Evolutionary conservation across 148 eudicot genomes (phyloP).

Genomic region (Selenicereus undatus): DNA sequence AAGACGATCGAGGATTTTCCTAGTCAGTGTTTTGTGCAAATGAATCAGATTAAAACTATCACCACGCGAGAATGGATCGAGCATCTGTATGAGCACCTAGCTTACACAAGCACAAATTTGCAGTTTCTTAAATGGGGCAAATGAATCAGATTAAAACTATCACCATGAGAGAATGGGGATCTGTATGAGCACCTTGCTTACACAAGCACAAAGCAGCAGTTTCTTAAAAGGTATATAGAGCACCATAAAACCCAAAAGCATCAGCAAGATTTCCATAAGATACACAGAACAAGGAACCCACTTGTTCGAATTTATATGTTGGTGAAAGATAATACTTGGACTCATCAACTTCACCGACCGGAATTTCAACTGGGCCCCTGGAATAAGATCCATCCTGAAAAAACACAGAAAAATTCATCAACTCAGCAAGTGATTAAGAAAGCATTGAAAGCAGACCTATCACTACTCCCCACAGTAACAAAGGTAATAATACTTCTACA

Average conservation of each 20-base stretch:
- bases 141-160: not conserved
- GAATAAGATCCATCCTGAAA: slow-evolving; percentile 97
- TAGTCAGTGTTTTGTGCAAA: not conserved
- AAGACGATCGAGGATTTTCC: not conserved
- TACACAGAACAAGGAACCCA: slow-evolving; percentile 29
- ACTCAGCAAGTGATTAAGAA: not conserved
- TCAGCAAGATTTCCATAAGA: not conserved
- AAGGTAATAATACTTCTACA: not conserved
- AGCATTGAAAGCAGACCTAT: not conserved
- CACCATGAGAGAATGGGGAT: not conserved
- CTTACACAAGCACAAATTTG: slow-evolving; percentile 4
- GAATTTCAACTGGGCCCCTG: slow-evolving; percentile 94
- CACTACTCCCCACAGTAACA: not conserved
- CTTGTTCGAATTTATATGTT: slow-evolving; percentile 93
- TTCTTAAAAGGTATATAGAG: not conserved
- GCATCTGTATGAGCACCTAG: not conserved
- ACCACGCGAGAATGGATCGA: not conserved
- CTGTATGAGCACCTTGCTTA: not conserved
- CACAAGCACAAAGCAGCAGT: not conserved
- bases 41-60: not conserved
- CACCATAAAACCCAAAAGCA: not conserved
- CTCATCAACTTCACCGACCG: slow-evolving; percentile 65
- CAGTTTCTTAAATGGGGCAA: not conserved
- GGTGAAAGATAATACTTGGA: slow-evolving; percentile 75
- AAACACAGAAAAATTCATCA: slow-evolving; percentile 9